phyloP scores from a whole-genome alignment of 2,329 filamentous ascomycete genomes.

The Aspergillus hortae region DNA sequence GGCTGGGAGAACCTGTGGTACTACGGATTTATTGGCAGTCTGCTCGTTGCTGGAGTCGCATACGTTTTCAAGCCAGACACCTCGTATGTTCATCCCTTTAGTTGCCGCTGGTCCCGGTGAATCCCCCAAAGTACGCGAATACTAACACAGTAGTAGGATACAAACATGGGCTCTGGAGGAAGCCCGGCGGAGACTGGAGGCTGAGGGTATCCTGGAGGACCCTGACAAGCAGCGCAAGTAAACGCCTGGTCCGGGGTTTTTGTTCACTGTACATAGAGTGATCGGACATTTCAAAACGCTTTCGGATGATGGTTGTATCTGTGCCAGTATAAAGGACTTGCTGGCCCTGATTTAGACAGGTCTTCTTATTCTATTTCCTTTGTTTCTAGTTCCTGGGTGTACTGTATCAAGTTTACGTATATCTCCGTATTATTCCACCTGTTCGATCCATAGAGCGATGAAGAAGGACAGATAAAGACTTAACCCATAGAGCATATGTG shows the following conservation, averaged over 20 bases:
- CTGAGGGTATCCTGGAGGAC: conserved; percentile 88
- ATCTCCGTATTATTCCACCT: conserved; percentile 14
- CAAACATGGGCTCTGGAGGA: conserved; percentile 99
- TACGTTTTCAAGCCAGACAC: conserved; percentile 98
- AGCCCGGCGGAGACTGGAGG: conserved; percentile 89
- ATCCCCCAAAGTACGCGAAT: not conserved
- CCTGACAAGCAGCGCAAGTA: conserved; percentile 58
- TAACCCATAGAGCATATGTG: not conserved
- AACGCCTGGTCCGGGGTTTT: conserved; percentile 21
- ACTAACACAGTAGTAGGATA: conserved; percentile 62
- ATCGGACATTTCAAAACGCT: conserved; percentile 26
- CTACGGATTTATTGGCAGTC: conserved; percentile 77
- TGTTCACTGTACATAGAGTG: conserved; percentile 44
- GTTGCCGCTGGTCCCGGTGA: not conserved
- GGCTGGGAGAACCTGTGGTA: conserved; percentile 90
- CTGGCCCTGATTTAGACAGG: conserved; percentile 33
- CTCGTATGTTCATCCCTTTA: conserved; percentile 65
- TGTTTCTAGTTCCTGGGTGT: conserved; percentile 18
- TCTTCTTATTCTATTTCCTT: conserved; percentile 25
- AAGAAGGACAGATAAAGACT: conserved; percentile 10
- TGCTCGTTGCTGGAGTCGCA: conserved; percentile 70
- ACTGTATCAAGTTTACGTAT: conserved; percentile 14
- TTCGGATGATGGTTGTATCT: conserved; percentile 29
- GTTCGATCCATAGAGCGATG: conserved; percentile 9
- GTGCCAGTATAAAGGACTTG: conserved; percentile 27